Base-by-base conservation (phyloP, 768 basidiomycete genomes). In the Podaxis mareebaensis region DNA sequence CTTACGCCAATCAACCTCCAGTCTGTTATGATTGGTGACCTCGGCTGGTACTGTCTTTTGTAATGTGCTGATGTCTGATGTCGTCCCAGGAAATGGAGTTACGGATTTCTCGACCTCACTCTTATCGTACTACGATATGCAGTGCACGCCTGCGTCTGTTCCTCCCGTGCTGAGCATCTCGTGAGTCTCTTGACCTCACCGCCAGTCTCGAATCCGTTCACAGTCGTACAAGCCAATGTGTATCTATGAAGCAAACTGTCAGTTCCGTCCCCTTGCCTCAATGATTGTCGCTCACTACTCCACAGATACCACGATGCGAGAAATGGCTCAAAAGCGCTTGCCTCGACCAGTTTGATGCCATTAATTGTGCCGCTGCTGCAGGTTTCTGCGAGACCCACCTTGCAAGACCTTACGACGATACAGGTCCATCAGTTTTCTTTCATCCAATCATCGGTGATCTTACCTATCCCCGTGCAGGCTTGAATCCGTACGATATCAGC, bases 401-500 rank as follows among this genome's bases (percentile, higher is more conserved):
- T 22, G 78, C 76, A 28, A 71, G 65, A 59, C 75, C 79, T 42
- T 73, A 80, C 75, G 63, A 75, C 68, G 68, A 76, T 62, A 76
- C 77, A 65, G 74, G 80, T 82, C 40, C 70, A 81, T 65, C 42
- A 6, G 15, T 53, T 64, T 46, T 20, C 12, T 49, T 24, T 36
- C 28, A 6, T 44, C 42, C 42, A 20, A 10, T 22, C 8, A 46
- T 44, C 36, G 2, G 22, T 57, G 28, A 10, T n/a, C 3, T 22
- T 44, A 42, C 3, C 6, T 26, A 17, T 17, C n/a, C 5, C 10
- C 12, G 1, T 24, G 6, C 54, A 80, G 80, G 78, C 15, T 74
- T 75, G 71, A 87, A 87, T 69, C 84, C 83, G 1, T 92, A 93
- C 69, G 90, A 93, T 68, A 83, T 93, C 56, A 87, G 82, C 68